Evolutionary conservation across 2,329 filamentous ascomycete species (phyloP).

Genomic region (Stemphylium vesicarium): DNA sequence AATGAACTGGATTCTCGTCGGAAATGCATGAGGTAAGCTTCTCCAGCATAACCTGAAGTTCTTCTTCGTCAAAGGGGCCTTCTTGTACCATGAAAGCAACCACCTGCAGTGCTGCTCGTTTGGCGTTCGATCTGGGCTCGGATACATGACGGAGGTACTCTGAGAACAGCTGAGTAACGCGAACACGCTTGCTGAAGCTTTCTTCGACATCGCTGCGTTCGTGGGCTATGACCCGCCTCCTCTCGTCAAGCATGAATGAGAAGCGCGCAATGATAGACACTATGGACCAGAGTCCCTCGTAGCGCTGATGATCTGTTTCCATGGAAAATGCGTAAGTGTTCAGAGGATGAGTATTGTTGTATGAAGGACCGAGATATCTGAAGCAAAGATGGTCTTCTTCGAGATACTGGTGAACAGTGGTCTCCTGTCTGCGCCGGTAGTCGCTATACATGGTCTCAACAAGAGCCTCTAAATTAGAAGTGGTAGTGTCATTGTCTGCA

Average conservation of each 20-base stretch:
- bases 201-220: slow-evolving; percentile 30
- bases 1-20: slow-evolving; percentile 68
- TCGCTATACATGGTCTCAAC: slow-evolving; percentile 76
- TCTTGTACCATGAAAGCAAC: slow-evolving; percentile 57
- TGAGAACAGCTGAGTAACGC: slow-evolving; percentile 47
- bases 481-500: slow-evolving; percentile 31
- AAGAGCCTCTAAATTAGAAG: slow-evolving; percentile 65
- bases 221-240: slow-evolving; percentile 22
- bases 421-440: slow-evolving; percentile 74
- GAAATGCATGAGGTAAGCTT: slow-evolving; percentile 65
- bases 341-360: slow-evolving; percentile 31
- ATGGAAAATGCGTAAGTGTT: slow-evolving; percentile 40
- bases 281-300: slow-evolving; percentile 46
- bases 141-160: slow-evolving; percentile 50
- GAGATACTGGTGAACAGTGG: slow-evolving; percentile 54
- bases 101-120: slow-evolving; percentile 61
- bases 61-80: slow-evolving; percentile 53
- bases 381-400: slow-evolving; percentile 75
- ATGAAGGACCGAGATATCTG: slow-evolving; percentile 51
- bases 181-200: slow-evolving; percentile 45
- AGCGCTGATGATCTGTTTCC: slow-evolving; percentile 41
- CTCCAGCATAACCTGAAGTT: slow-evolving; percentile 63
- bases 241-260: slow-evolving; percentile 43
- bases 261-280: slow-evolving; percentile 50
- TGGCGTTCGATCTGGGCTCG: slow-evolving; percentile 45